Evolutionary conservation across 495 filamentous ascomycete genomes (phyloP).

Genomic region (Penicillium psychrofluorescens): DNA sequence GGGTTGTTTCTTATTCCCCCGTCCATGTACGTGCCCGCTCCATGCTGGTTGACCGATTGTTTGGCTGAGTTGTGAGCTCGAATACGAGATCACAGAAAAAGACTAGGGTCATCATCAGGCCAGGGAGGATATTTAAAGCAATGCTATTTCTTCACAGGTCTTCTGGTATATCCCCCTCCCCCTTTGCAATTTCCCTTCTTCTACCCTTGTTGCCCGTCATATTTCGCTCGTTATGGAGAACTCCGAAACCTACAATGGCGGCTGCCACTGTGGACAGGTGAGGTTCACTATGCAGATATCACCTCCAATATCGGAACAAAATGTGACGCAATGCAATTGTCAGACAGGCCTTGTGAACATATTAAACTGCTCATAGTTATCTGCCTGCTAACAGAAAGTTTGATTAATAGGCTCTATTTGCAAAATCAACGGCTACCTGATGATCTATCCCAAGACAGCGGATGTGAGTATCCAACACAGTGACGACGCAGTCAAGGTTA

Average conservation of each 20-base stretch:
- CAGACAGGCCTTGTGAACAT: background rate
- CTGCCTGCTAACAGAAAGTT: no score
- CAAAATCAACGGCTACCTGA: constrained; percentile 31
- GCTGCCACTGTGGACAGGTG: constrained; percentile 29
- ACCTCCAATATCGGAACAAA: constrained; percentile 16
- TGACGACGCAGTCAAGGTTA: constrained; percentile 12
- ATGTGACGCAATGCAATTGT: constrained; percentile 32
- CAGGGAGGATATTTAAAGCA: no score
- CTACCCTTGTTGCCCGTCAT: no score
- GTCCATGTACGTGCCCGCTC: no score
- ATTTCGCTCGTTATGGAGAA: background rate
- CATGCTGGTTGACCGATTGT: no score
- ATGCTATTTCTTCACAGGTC: no score
- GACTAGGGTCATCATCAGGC: no score
- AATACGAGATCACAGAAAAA: no score
- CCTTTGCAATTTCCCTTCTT: constrained; percentile 1
- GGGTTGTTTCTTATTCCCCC: no score
- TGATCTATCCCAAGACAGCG: constrained; percentile 25
- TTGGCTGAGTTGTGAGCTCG: no score
- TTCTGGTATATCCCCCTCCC: no score
- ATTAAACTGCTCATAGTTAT: no score
- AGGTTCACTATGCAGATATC: constrained; percentile 20
- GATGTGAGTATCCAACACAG: constrained; percentile 19
- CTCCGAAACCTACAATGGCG: constrained; percentile 16
- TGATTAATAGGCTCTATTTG: constrained; percentile 26